phyloP scores from a whole-genome alignment of 2,329 filamentous ascomycete species.

The Sporothrix phasma region DNA sequence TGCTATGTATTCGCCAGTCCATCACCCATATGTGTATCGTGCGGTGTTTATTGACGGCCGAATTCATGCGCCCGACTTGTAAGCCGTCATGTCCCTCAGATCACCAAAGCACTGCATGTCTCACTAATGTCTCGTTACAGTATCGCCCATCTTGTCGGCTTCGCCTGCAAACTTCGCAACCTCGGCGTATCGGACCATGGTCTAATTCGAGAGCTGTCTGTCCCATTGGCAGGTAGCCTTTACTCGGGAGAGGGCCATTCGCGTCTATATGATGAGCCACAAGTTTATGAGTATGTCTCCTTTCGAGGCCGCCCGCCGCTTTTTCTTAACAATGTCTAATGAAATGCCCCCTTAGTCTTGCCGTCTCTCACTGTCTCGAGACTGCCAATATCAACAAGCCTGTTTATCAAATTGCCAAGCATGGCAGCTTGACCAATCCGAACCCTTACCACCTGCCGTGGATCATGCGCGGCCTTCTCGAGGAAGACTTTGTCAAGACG shows the following conservation, averaged over 20 bases:
- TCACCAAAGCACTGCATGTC: neutral
- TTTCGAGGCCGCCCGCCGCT: neutral
- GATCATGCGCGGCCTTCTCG: conserved; percentile 86
- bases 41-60: conserved; percentile 94
- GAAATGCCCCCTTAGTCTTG: conserved; percentile 37
- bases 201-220: conserved; percentile 78
- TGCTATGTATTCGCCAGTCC: conserved; percentile 73
- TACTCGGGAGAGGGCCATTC: conserved; percentile 92
- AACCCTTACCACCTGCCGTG: conserved; percentile 92
- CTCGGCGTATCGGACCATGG: conserved; percentile 89
- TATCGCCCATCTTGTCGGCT: conserved; percentile 83
- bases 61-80: conserved; percentile 86
- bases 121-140: conserved; percentile 25
- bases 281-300: conserved; percentile 61
- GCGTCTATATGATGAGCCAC: conserved; percentile 78
- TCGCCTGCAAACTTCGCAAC: conserved; percentile 87
- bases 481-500: conserved; percentile 81
- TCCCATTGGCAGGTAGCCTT: conserved; percentile 79
- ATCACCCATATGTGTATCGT: conserved; percentile 87
- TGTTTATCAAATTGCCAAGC: conserved; percentile 41
- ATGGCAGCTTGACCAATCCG: conserved; percentile 40
- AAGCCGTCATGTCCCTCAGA: conserved; percentile 21
- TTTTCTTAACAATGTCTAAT: conserved; percentile 10
- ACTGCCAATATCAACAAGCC: conserved; percentile 47
- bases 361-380: conserved; percentile 63